These are phyloP conservation scores for Eudorina sp. DNA, from an alignment of 139 green algal genomes.

Conservation along the genomic window DNA sequence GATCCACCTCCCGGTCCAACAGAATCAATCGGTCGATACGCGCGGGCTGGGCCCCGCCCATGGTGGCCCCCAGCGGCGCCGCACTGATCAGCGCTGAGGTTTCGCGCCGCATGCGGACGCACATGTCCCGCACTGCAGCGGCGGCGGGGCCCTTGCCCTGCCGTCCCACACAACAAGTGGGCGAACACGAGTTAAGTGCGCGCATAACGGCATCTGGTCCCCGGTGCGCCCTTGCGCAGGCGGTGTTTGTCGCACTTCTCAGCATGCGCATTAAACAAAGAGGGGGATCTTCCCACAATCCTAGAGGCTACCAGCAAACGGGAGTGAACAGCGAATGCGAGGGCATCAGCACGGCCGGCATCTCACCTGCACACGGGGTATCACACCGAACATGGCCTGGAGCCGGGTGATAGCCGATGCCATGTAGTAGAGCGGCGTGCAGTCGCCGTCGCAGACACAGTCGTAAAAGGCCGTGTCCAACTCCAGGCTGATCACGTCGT, in stretches of 20 bases:
- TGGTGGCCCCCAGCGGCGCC: not conserved
- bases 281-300: too few relatives aligned
- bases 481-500: constrained; percentile 93
- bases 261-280: too few relatives aligned
- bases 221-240: too few relatives aligned
- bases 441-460: constrained; percentile 81
- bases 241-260: too few relatives aligned
- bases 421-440: constrained; percentile 74
- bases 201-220: too few relatives aligned
- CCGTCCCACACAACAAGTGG: not conserved
- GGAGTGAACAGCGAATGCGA: too few relatives aligned
- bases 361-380: constrained; percentile 76
- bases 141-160: constrained; percentile 85
- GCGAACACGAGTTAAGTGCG: too few relatives aligned
- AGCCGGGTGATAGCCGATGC: constrained; percentile 82
- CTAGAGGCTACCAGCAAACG: too few relatives aligned
- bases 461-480: constrained; percentile 66
- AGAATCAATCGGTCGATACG: constrained; percentile 73
- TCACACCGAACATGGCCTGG: constrained; percentile 82
- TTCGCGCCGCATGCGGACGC: constrained; percentile 81
- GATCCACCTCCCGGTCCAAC: constrained; percentile 89
- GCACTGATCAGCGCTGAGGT: constrained; percentile 7
- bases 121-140: constrained; percentile 78
- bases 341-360: too few relatives aligned
- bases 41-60: too few relatives aligned